Evolutionary conservation across 73 alveolate species (phyloP).

Genomic region (Effrenium voratum): DNA sequence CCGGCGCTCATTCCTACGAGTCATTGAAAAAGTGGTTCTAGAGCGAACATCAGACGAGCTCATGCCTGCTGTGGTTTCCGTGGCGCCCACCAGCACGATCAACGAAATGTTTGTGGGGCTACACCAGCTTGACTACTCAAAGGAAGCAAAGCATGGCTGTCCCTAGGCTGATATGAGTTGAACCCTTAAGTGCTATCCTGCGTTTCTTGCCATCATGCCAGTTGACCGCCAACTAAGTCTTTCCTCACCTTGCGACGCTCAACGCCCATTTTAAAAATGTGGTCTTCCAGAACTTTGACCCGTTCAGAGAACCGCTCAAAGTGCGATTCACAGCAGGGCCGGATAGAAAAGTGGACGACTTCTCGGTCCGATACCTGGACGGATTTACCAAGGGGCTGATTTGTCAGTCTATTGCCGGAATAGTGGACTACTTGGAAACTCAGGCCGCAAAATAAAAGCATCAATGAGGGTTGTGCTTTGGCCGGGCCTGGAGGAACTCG

Average conservation of each 20-base stretch:
- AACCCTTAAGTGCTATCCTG: not conserved
- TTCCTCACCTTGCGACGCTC: slow-evolving; percentile 11
- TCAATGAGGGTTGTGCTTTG: too few species aligned
- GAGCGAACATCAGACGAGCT: not conserved
- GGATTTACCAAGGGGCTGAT: slow-evolving; percentile 27
- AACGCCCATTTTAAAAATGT: not conserved
- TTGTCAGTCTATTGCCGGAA: not conserved
- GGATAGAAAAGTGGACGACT: not conserved
- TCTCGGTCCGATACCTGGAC: not conserved
- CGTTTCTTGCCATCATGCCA: not conserved
- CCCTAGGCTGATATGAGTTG: not conserved
- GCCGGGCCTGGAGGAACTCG: too few species aligned
- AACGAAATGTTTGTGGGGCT: not conserved
- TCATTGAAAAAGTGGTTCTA: not conserved
- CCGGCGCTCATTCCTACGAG: not conserved
- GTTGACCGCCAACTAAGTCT: not conserved
- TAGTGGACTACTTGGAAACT: not conserved
- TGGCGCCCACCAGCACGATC: not conserved
- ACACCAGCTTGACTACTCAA: not conserved
- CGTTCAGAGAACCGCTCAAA: slow-evolving; percentile 11
- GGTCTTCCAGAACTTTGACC: not conserved
- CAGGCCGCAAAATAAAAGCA: not conserved
- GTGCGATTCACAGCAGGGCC: not conserved
- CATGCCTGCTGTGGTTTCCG: not conserved
- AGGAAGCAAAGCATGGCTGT: not conserved